Evolutionary conservation across 2,329 filamentous ascomycete species (phyloP).

Genomic region (Myriosclerotinia curreyana): DNA sequence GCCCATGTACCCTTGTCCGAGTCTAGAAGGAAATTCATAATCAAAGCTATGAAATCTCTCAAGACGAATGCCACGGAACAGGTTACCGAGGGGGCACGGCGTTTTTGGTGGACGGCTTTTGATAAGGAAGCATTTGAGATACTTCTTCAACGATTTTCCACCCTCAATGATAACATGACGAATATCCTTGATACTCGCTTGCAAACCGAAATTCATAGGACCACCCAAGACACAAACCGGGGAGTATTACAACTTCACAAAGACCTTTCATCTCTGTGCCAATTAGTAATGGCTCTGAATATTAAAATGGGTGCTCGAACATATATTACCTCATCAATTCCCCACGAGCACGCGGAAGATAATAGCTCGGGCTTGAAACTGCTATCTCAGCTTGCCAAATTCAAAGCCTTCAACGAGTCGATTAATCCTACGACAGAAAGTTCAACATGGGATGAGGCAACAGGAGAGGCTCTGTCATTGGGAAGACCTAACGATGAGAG

Average conservation of each 20-base stretch:
- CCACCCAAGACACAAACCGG: constrained; percentile 49
- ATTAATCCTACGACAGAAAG: constrained; percentile 41
- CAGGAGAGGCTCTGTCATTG: constrained; percentile 44
- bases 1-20: constrained; percentile 47
- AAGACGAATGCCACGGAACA: constrained; percentile 41
- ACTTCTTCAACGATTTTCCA: constrained; percentile 45
- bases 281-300: constrained; percentile 47
- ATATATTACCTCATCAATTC: constrained; percentile 19
- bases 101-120: constrained; percentile 47
- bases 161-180: constrained; percentile 49
- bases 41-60: constrained; percentile 44
- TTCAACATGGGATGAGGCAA: constrained; percentile 41
- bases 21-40: constrained; percentile 45
- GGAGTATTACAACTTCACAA: constrained; percentile 49
- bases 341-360: constrained; percentile 32
- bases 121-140: constrained; percentile 48
- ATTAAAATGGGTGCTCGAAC: constrained; percentile 43
- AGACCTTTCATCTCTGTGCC: constrained; percentile 46
- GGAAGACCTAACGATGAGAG: constrained; percentile 32
- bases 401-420: constrained; percentile 51
- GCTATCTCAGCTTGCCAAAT: constrained; percentile 47
- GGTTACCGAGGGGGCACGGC: constrained; percentile 30
- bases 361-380: constrained; percentile 44
- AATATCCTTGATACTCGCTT: constrained; percentile 47
- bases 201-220: constrained; percentile 48